Base-by-base conservation (phyloP, 441 rosid species). In the Theobroma grandiflorum region DNA sequence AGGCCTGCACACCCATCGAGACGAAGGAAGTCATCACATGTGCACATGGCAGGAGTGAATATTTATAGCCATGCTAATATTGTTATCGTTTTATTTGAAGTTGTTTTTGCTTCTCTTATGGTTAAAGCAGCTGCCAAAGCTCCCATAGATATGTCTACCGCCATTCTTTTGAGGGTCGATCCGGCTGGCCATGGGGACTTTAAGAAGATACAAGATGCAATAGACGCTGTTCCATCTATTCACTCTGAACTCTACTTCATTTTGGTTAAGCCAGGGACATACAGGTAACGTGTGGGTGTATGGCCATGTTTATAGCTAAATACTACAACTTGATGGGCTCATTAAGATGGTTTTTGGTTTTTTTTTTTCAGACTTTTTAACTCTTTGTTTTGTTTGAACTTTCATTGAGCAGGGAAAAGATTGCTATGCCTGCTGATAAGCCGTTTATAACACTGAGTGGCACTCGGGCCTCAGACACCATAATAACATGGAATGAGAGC, bases 361-460 rank as follows among this genome's bases (percentile, higher is more conserved):
- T 37, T 31, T 43, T 1, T 1, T 26, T 26, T 26, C 31, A 7
- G 2, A 16, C 8, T 9, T 2, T 22, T 62, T 37, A 9, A 42
- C 7, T 37, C 67, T 2, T 55, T 10, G 18, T 38, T 42, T 20
- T 64, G 47, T 9, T 62, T 72, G 11, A 61, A 3, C 70, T 63
- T 72, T 69, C 33, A 12, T n/a, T 53, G 8, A 74, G 67, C 89
- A 91, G 92, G 42, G 97, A 94, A 84, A 90, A 88, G 81, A 84
- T 94, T 5, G 86, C 84, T n/a, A 88, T 94, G 59, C 92, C 98
- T 14, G 88, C 82, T 43, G 86, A 90, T 72, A 91, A 90, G 87
- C 95, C 92, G 12, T 92, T 83, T 85, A 89, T 94, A 76, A 94
- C 97, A 52, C 70, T 93, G 83, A 91, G 94, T 58, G 96, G 97